Evolutionary conservation across 768 basidiomycete genomes (phyloP).

Genomic region (Dioszegia hungarica): DNA sequence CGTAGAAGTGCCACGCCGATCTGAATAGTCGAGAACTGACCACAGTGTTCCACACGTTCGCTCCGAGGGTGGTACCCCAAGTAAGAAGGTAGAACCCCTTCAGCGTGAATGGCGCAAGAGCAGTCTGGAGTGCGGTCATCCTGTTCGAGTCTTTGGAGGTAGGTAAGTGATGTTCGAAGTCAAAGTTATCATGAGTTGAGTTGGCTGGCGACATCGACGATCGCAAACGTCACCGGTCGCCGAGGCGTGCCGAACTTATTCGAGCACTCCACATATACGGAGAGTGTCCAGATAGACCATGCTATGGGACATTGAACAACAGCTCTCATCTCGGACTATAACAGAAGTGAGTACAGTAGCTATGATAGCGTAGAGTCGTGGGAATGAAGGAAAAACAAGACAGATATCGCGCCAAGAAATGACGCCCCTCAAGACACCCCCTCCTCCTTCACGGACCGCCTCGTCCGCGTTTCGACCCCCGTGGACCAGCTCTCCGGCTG

Average conservation of each 20-base stretch:
- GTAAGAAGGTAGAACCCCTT: slow-evolving; percentile 45
- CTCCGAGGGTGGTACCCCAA: slow-evolving; percentile 41
- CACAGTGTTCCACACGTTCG: slow-evolving; percentile 38
- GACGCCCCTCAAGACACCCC: too few relatives aligned
- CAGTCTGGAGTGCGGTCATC: slow-evolving; percentile 26
- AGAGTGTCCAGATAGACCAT: too few relatives aligned
- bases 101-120: slow-evolving; percentile 40
- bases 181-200: background rate
- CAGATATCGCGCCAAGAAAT: too few relatives aligned
- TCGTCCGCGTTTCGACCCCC: too few relatives aligned
- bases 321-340: too few relatives aligned
- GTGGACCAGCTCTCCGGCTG: background rate
- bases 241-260: background rate
- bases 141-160: slow-evolving; percentile 2
- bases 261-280: background rate
- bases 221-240: background rate
- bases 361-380: too few relatives aligned
- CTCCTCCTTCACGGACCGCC: too few relatives aligned
- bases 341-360: too few relatives aligned
- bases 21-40: slow-evolving; percentile 22
- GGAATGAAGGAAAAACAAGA: too few relatives aligned
- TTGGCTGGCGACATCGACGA: background rate
- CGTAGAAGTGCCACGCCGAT: background rate
- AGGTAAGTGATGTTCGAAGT: background rate
- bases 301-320: too few relatives aligned